Base-by-base conservation (phyloP, 371 early-diverging fungal species). In the Spiromyces aspiralis region DNA sequence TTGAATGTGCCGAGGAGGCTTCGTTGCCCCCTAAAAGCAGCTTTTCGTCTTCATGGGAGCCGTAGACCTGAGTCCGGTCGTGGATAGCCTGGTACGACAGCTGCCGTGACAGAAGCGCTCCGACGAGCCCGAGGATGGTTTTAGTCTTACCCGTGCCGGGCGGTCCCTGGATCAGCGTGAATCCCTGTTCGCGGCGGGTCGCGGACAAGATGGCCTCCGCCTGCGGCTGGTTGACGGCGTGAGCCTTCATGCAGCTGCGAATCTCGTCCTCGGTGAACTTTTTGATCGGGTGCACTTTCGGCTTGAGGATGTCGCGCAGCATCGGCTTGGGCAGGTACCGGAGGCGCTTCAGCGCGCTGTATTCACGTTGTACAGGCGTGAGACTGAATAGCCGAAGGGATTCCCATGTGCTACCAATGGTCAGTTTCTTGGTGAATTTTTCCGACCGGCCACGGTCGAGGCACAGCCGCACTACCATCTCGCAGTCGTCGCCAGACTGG, bases 111-210 rank as follows among this genome's bases (percentile, higher is more conserved):
- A 87, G 57, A 1, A 90, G 61, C 1, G 84, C 75, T 0, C 84
- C 86, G 25, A 90, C 71, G 12, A 95, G 64, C 0, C 83, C 84
- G 23, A 93, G 66, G 66, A 93, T 89, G 0, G 93, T 91, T 61
- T 87, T 87, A 1, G 95, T 92, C 68, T 95, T 95, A 43, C 84
- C 84, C 0, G 88, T 86, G 24, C 90, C 91, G 22, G 94, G 90
- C 42, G 92, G 90, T 12, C 87, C 95, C 63, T 95, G 93, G 63
- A 96, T 88, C 16, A 95, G 67, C 0, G 86, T 80, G 51, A 96
- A 90, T 12, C 94, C 94, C 2, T 70, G 58, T 43, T 74, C 66
- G 42, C 72, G 71, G 23, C 76, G 58, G 19, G 85, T 62, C 0
- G 85, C 87, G 16, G 78, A 73, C 2, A 73, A 58, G 51, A 96